These are phyloP conservation scores for Exophiala phaeomuriformis DNA, from an alignment of 2,329 filamentous ascomycete genomes.

Conservation along the genomic window DNA sequence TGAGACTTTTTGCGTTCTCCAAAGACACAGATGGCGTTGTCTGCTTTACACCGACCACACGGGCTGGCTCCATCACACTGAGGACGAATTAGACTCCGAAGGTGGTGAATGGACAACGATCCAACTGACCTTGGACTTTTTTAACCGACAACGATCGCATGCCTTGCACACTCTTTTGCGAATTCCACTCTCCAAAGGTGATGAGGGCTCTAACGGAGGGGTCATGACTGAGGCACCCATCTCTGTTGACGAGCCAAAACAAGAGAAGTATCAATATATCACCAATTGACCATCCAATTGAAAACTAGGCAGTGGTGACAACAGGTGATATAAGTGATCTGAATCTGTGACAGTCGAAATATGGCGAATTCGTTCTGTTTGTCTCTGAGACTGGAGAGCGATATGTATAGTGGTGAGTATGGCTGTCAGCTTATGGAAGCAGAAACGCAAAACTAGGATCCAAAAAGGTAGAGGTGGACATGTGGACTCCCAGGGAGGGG, in stretches of 20 bases:
- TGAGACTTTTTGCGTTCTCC: slow-evolving; percentile 59
- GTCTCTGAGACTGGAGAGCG: too few relatives aligned
- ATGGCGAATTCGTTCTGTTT: too few relatives aligned
- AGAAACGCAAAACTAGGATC: not conserved
- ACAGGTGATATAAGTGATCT: too few relatives aligned
- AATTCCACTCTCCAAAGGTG: slow-evolving; percentile 28
- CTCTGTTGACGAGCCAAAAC: not conserved
- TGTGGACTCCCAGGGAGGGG: slow-evolving; percentile 5
- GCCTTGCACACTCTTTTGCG: slow-evolving; percentile 60
- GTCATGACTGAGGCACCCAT: slow-evolving; percentile 25
- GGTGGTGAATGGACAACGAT: not conserved
- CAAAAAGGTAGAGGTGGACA: slow-evolving; percentile 1
- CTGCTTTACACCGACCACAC: slow-evolving; percentile 55
- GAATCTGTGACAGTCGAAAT: too few relatives aligned
- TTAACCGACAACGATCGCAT: slow-evolving; percentile 58
- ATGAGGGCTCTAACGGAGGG: slow-evolving; percentile 26
- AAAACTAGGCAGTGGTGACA: too few relatives aligned
- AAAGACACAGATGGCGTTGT: slow-evolving; percentile 59
- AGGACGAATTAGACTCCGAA: not conserved
- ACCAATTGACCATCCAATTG: not conserved
- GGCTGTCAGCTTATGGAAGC: not conserved
- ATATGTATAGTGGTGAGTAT: too few relatives aligned
- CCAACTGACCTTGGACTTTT: slow-evolving; percentile 56
- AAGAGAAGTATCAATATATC: not conserved
- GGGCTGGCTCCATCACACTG: slow-evolving; percentile 56